A percentile compares a stretch with the other conserved stretches of the same genome.
These are phyloP conservation scores for Mentha longifolia DNA, from an alignment of 257 asterid genomes.

Conservation along the genomic window DNA sequence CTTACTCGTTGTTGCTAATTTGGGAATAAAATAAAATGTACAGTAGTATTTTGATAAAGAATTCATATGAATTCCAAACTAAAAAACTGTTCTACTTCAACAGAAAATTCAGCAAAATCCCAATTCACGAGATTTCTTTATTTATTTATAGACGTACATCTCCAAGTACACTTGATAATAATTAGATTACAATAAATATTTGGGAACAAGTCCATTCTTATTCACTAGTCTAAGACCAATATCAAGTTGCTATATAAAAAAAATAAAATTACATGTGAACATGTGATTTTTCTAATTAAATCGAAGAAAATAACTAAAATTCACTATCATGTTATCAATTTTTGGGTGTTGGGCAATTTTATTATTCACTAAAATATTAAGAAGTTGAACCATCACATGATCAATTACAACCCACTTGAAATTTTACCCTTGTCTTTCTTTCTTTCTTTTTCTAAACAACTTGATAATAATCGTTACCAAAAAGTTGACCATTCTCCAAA, in stretches of 20 bases:
- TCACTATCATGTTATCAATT: not conserved
- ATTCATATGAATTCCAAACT: too few relatives aligned
- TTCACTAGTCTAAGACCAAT: not conserved
- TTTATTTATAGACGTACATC: not conserved
- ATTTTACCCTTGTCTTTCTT: not conserved
- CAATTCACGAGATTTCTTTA: not conserved
- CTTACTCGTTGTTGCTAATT: too few relatives aligned
- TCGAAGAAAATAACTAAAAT: too few relatives aligned
- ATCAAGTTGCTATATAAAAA: not conserved
- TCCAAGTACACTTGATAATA: not conserved
- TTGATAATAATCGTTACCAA: not conserved
- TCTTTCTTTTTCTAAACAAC: not conserved
- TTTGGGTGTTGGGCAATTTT: not conserved
- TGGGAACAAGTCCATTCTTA: constrained; percentile 18
- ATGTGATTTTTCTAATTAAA: not conserved
- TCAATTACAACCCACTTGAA: not conserved
- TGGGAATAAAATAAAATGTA: too few relatives aligned
- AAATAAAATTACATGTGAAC: too few relatives aligned
- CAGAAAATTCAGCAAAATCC: not conserved
- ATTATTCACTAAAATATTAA: not conserved
- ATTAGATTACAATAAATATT: not conserved
- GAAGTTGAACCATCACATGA: not conserved
- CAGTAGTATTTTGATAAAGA: too few relatives aligned
- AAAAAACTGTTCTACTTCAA: too few relatives aligned
- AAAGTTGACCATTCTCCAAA: not conserved